Percentiles rank a stretch among this genome's conserved stretches.
Conservation (phyloP, 306 rosid genomes). For the Citrullus amarus region DNA sequence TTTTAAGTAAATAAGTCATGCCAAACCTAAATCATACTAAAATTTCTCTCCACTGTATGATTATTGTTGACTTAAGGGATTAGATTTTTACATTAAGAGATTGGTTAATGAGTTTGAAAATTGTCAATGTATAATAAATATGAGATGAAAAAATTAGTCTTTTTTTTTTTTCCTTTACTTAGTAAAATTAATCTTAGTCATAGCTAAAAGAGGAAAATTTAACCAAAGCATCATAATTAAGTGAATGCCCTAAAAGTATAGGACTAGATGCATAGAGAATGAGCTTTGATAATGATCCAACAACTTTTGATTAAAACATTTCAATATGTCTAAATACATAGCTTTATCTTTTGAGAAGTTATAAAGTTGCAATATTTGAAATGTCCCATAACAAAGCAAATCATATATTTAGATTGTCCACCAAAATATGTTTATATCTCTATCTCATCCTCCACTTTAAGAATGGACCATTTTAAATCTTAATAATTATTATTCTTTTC, state of each 20-base stretch:
- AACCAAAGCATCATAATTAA: background rate
- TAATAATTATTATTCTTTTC: too few relatives aligned
- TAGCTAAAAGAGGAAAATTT: background rate
- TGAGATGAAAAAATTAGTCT: too few relatives aligned
- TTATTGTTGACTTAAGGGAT: background rate
- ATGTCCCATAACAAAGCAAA: too few relatives aligned
- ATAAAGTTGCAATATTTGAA: too few relatives aligned
- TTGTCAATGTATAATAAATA: background rate
- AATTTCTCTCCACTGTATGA: background rate
- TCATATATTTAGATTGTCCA: too few relatives aligned
- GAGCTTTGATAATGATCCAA: background rate
- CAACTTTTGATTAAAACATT: background rate
- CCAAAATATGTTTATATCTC: too few relatives aligned
- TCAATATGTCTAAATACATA: background rate
- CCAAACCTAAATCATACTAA: background rate
- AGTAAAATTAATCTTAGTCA: too few relatives aligned
- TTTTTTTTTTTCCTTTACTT: too few relatives aligned
- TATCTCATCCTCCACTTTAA: too few relatives aligned
- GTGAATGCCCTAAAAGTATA: background rate
- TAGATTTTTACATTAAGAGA: background rate
- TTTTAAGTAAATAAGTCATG: background rate
- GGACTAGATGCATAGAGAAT: background rate
- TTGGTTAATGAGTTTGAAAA: background rate
- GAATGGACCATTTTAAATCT: too few relatives aligned
- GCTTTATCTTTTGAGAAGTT: background rate